Base-by-base conservation (phyloP, 768 basidiomycete species). In the Auriscalpium microsporum region DNA sequence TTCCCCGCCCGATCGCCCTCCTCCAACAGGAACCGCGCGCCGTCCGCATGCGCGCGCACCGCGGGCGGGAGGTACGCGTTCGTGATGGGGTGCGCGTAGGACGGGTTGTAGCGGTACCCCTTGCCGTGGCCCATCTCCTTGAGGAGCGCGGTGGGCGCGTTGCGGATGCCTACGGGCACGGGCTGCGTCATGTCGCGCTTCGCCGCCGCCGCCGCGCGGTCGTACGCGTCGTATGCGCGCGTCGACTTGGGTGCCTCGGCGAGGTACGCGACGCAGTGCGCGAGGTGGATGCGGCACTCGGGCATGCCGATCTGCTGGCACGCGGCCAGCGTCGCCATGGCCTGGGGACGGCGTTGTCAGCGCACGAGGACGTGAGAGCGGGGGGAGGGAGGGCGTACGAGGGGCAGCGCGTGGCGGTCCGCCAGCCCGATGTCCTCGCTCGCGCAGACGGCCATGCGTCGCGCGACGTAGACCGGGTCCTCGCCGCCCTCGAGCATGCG, bases 401-500 rank as follows among this genome's bases (percentile, higher is more conserved):
- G 69, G 9, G 87, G 86, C 10, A 94, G 73, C 0, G 87, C 88
- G n/a, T 82, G 77, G 42, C 75, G 76, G 68, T 93, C 87, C 28
- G 89, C 90, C 8, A 90, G 71, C 0, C 91, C 90, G 42, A 94
- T 79, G 64, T 94, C 91, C 67, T 94, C 91, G 59, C 87, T 88
- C 2, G 91, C 90, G 61, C 87, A 83, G 8, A 90, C 86, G 4
- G 87, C 74, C 74, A 90, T 79, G 53, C 88, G 75, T 37, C 88
- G 74, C 7, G 82, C 84, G 56, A 91, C 78, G 62, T 80, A 93
- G 48, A 90, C 62, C 4, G 90, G 87, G 68, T 93, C 90, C 66
- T 91, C 90, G 17, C 89, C 90, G 28, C 80, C 84, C 37, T 74
- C 78, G 36, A 91, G 73, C 90, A 91, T 91, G 50, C 87, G 78